Percentiles rank a stretch among this genome's conserved stretches.
phyloP scores from a whole-genome alignment of 2,329 filamentous ascomycete genomes.

The Talaromyces amestolkiae region DNA sequence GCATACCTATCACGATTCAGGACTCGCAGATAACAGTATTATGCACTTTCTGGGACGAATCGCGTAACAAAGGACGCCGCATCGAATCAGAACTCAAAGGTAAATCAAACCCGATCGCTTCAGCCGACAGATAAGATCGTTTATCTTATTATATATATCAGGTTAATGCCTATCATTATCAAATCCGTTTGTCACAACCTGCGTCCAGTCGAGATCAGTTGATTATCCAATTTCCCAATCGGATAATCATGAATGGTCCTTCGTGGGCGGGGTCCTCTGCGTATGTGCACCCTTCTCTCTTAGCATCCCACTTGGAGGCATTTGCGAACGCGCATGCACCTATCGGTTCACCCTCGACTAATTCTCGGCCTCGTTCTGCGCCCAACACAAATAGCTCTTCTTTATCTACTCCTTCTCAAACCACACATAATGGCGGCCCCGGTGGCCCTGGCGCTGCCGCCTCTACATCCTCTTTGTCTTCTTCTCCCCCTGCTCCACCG shows the following conservation, averaged over 20 bases:
- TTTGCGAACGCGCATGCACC: background rate
- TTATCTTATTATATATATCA: slow-evolving; percentile 1
- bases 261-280: slow-evolving; percentile 9
- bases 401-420: slow-evolving; percentile 4
- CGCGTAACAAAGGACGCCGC: background rate
- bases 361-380: background rate
- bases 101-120: background rate
- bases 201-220: slow-evolving; percentile 2
- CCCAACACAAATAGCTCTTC: background rate
- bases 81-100: background rate
- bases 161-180: slow-evolving; percentile 1
- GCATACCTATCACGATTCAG: background rate
- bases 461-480: slow-evolving; percentile 37
- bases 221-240: slow-evolving; percentile 9
- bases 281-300: slow-evolving; percentile 8
- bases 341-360: slow-evolving; percentile 3
- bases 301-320: slow-evolving; percentile 1
- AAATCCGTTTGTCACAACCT: background rate
- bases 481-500: slow-evolving; percentile 33
- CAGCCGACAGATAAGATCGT: background rate
- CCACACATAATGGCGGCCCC: slow-evolving; percentile 19
- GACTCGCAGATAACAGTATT: background rate
- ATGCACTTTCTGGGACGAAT: background rate
- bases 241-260: slow-evolving; percentile 7
- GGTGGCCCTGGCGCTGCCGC: slow-evolving; percentile 26